Conservation (phyloP, 306 rosid genomes). For the Quillaja saponaria region DNA sequence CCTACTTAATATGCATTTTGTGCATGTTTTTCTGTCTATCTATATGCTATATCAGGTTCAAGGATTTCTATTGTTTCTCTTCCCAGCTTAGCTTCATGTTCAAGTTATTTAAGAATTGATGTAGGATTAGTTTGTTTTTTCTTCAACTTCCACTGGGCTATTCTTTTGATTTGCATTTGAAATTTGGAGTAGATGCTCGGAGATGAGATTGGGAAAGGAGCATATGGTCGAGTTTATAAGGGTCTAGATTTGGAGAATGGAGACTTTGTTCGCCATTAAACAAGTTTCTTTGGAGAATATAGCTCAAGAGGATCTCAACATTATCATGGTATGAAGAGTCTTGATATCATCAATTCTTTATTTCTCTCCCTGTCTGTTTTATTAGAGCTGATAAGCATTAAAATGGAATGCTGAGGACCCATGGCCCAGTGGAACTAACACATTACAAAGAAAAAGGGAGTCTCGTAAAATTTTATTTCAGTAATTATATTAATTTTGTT, state of each 20-base stretch:
- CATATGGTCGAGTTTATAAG: slow-evolving; percentile 95
- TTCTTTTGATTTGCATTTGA: slow-evolving; percentile 28
- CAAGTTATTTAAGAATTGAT: slow-evolving; percentile 8
- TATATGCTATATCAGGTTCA: too few species aligned
- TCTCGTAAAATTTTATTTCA: too few species aligned
- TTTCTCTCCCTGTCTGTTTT: neutral
- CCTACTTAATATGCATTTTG: neutral
- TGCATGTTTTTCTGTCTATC: neutral
- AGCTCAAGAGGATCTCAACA: slow-evolving; percentile 98
- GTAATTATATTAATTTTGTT: too few species aligned
- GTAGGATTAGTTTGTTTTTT: slow-evolving; percentile 9
- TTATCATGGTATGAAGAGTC: slow-evolving; percentile 75
- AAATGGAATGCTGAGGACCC: slow-evolving; percentile 21
- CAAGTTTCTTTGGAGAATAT: slow-evolving; percentile 99
- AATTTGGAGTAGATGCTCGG: slow-evolving; percentile 82
- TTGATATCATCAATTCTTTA: slow-evolving; percentile 14
- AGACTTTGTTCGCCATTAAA: slow-evolving; percentile 94
- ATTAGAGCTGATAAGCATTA: slow-evolving; percentile 10
- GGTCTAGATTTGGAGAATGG: slow-evolving; percentile 99
- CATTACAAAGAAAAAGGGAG: too few species aligned
- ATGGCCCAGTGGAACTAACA: slow-evolving; percentile 2
- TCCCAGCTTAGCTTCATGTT: neutral
- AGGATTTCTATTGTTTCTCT: neutral
- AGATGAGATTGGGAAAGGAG: slow-evolving; percentile 99
- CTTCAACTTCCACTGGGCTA: slow-evolving; percentile 18